These are phyloP conservation scores for Rhizopus microsporus DNA, from an alignment of 371 early-diverging fungal species.

Conservation along the genomic window DNA sequence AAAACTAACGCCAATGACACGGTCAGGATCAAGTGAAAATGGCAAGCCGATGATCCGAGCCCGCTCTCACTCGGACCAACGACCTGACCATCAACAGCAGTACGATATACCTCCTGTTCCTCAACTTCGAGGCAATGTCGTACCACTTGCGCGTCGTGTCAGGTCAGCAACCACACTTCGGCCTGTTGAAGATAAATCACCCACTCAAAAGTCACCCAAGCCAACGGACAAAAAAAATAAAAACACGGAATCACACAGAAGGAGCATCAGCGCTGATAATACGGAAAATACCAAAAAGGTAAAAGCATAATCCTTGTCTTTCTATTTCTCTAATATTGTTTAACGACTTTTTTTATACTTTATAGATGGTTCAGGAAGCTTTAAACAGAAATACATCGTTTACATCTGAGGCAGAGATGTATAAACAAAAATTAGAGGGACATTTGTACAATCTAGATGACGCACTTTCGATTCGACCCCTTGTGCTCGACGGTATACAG, in stretches of 20 bases:
- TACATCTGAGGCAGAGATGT: slow-evolving; percentile 16
- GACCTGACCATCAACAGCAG: slow-evolving; percentile 4
- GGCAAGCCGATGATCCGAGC: slow-evolving; percentile 35
- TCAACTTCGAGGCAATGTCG: slow-evolving; percentile 4
- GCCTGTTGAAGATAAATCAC: slow-evolving; percentile 24
- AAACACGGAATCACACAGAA: slow-evolving; percentile 27
- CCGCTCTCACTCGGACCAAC: slow-evolving; percentile 47
- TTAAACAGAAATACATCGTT: neutral
- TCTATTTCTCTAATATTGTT: neutral
- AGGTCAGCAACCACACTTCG: slow-evolving; percentile 44
- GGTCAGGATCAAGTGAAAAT: slow-evolving; percentile 20
- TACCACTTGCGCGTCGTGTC: slow-evolving; percentile 38
- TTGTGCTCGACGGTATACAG: slow-evolving; percentile 29
- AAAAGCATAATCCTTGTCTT: neutral
- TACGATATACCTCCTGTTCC: slow-evolving; percentile 10
- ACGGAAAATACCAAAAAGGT: slow-evolving; percentile 20
- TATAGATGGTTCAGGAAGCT: neutral
- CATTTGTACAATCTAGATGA: slow-evolving; percentile 4
- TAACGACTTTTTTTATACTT: neutral
- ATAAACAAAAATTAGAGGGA: slow-evolving; percentile 8
- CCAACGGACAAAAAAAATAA: neutral
- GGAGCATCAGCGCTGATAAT: slow-evolving; percentile 48
- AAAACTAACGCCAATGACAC: slow-evolving; percentile 30
- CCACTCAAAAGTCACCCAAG: slow-evolving; percentile 4
- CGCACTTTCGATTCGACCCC: slow-evolving; percentile 19